Evolutionary conservation across 192 early-diverging fungal species (phyloP).

Genomic region (Coemansia sp.): DNA sequence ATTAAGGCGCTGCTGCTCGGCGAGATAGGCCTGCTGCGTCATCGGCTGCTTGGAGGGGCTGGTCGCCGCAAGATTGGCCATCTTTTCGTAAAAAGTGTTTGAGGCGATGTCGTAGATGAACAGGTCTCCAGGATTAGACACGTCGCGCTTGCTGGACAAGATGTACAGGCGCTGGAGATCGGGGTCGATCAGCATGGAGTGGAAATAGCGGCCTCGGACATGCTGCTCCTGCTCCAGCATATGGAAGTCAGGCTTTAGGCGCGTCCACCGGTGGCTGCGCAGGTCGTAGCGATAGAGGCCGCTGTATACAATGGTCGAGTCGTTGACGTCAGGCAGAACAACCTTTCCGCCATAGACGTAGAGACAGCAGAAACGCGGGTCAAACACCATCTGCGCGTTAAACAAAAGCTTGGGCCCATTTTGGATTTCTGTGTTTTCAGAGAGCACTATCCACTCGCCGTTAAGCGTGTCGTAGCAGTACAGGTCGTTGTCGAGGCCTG

Average conservation of each 20-base stretch:
- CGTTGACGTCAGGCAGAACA: constrained; percentile 61
- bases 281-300: constrained; percentile 86
- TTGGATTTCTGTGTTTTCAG: constrained; percentile 75
- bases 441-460: constrained; percentile 69
- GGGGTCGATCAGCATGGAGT: constrained; percentile 85
- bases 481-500: constrained; percentile 78
- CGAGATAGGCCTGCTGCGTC: constrained; percentile 39
- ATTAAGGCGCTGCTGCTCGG: constrained; percentile 31
- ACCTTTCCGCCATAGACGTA: constrained; percentile 92
- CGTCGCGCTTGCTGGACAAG: constrained; percentile 84
- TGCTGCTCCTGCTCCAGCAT: constrained; percentile 55
- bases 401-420: constrained; percentile 86
- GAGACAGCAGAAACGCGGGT: constrained; percentile 61
- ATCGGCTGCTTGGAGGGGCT: constrained; percentile 21
- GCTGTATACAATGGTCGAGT: constrained; percentile 66
- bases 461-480: constrained; percentile 78
- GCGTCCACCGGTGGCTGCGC: constrained; percentile 63
- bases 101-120: constrained; percentile 79
- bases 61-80: constrained; percentile 20
- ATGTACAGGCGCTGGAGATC: constrained; percentile 73
- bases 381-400: constrained; percentile 93
- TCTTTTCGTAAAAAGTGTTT: constrained; percentile 71
- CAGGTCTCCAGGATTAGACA: constrained; percentile 76
- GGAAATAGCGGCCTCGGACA: constrained; percentile 83
- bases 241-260: constrained; percentile 66